Base-by-base conservation (phyloP, 73 alveolate genomes). In the Uronychia setigera region DNA sequence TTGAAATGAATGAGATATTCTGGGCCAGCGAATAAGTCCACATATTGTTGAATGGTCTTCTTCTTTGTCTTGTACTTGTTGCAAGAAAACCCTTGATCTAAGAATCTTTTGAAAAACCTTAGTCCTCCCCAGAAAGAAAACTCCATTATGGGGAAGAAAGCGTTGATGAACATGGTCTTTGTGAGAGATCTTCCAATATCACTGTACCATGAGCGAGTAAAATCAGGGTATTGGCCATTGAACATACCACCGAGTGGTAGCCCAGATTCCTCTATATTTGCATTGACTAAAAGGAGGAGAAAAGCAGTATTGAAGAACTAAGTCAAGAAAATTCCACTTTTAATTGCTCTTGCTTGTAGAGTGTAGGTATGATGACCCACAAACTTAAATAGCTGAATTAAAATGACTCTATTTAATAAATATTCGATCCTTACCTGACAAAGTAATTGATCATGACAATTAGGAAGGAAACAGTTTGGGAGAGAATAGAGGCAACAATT, bases 21-120 rank as follows among this genome's bases (percentile, higher is more conserved):
- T 11, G 96, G 96, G 32, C 96, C 96, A 0, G 91, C 35, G 78
- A 88, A 92, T 32, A 92, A 27, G 32, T 92, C 93, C 46, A 92
- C 88, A 58, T 85, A 92, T 57, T 82, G 87, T 58, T 92, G 87
- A 35, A 92, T 59, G 28, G 87, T 78, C 19, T 79, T 82, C 84
- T 78, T 87, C 77, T 80, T 92, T 29, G 96, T 92, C 87, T 78
- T 32, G 35, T 75, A 59, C 0, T 26, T 33, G 28, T 79, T 74
- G 30, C 78, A 74, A 1, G 89, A 1, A 32, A 82, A 82, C 14
- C 83, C 89, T 59, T 83, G 77, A 79, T 92, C 96, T 25, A 75
- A 83, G 77, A 78, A 27, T 77, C 91, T 87, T 80, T 59, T 79
- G 26, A 60, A 75, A 46, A 29, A 33, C 57, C 82, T 88, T 76